A percentile compares a stretch with the other conserved stretches of the same genome.
Conservation (phyloP, 306 rosid species). For the Lablab purpureus region DNA sequence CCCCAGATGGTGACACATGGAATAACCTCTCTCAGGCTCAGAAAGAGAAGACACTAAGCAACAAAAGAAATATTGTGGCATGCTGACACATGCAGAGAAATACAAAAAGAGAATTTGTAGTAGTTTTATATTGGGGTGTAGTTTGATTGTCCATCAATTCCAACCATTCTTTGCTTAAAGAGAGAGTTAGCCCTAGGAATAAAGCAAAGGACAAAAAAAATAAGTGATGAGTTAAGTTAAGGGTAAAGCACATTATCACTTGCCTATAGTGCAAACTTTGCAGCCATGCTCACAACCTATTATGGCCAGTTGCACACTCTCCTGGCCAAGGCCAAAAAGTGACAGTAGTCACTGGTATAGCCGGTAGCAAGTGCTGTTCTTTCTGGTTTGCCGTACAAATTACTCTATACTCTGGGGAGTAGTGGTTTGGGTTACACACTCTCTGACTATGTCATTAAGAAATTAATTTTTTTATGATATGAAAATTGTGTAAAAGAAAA, state of each 20-base stretch:
- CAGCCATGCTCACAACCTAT: slow-evolving; percentile 52
- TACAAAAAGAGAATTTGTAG: slow-evolving; percentile 28
- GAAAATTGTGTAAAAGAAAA: no score
- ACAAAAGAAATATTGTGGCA: slow-evolving; percentile 34
- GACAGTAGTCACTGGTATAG: slow-evolving; percentile 55
- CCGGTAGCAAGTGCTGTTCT: slow-evolving; percentile 49
- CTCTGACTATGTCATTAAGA: slow-evolving; percentile 20
- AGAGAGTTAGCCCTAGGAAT: slow-evolving; percentile 79
- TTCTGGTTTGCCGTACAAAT: slow-evolving; percentile 48
- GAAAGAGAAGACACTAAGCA: slow-evolving; percentile 4
- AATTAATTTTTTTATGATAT: no score
- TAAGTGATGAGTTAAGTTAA: slow-evolving; percentile 64
- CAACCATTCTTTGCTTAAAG: slow-evolving; percentile 95
- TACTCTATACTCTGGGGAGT: slow-evolving; percentile 9
- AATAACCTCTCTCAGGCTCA: slow-evolving; percentile 31
- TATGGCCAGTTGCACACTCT: slow-evolving; percentile 48
- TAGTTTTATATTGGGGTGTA: slow-evolving; percentile 44
- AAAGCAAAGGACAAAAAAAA: slow-evolving; percentile 64
- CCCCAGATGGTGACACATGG: slow-evolving; percentile 59
- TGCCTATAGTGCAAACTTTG: slow-evolving; percentile 47
- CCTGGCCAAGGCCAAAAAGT: background rate
- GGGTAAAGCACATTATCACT: slow-evolving; percentile 56
- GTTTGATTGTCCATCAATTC: slow-evolving; percentile 70
- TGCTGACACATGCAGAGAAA: slow-evolving; percentile 37
- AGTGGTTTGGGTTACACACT: slow-evolving; percentile 25